phyloP scores from a whole-genome alignment of 805 yeast genomes.

The Candida ficus region DNA sequence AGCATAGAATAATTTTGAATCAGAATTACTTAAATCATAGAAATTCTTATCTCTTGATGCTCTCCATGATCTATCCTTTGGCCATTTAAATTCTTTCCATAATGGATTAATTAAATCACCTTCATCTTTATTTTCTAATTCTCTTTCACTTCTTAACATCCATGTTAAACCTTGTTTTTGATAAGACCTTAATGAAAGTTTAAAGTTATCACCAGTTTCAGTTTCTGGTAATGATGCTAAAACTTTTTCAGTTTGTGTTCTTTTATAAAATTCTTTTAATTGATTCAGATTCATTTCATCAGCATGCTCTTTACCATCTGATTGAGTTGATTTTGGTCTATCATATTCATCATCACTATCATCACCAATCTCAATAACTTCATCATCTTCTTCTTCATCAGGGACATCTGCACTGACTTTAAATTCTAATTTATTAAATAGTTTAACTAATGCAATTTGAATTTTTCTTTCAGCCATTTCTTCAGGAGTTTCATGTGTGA shows the following conservation, averaged over 20 bases:
- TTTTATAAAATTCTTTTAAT: constrained; percentile 64
- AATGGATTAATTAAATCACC: constrained; percentile 71
- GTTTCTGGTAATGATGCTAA: constrained; percentile 57
- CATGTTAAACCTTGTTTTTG: constrained; percentile 84
- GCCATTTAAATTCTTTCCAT: constrained; percentile 82
- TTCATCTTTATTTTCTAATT: constrained; percentile 35
- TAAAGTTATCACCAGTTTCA: constrained; percentile 45
- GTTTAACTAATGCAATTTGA: constrained; percentile 47
- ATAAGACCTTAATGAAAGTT: constrained; percentile 60
- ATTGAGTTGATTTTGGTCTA: not conserved
- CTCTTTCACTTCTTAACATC: constrained; percentile 81
- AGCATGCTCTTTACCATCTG: constrained; percentile 6
- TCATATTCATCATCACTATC: constrained; percentile 38
- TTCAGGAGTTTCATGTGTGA: constrained; percentile 42
- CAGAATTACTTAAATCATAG: constrained; percentile 12
- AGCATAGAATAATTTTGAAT: constrained; percentile 51
- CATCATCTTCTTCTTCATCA: constrained; percentile 14
- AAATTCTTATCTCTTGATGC: constrained; percentile 24
- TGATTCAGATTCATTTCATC: constrained; percentile 63
- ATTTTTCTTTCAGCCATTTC: constrained; percentile 48
- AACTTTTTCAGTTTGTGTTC: constrained; percentile 61
- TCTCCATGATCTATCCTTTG: constrained; percentile 41
- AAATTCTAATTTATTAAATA: constrained; percentile 49
- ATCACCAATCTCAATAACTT: constrained; percentile 31
- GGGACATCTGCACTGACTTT: constrained; percentile 17